Percentiles rank a stretch among this genome's conserved stretches.
phyloP scores from a whole-genome alignment of 768 basidiomycete species.

The Clavulina sp. region DNA sequence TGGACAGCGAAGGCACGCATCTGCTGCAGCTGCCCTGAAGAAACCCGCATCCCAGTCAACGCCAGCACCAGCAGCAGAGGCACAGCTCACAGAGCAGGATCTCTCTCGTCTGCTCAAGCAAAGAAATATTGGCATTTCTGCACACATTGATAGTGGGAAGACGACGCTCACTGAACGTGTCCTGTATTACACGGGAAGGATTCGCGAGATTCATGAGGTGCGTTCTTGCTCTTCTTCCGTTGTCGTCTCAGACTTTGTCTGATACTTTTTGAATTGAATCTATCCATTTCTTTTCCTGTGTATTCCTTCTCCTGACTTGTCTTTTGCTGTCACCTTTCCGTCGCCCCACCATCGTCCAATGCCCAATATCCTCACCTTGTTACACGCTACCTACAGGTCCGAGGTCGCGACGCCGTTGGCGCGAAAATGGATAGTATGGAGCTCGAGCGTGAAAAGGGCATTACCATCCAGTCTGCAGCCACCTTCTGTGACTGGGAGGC shows the following conservation, averaged over 20 bases:
- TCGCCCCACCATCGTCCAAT: no score
- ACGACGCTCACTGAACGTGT: constrained; percentile 95
- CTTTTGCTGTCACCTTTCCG: no score
- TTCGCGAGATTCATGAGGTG: constrained; percentile 93
- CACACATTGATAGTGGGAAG: constrained; percentile 94
- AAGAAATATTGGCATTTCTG: constrained; percentile 91
- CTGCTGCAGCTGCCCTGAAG: constrained; percentile 4
- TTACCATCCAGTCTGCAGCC: constrained; percentile 97
- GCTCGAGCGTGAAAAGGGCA: constrained; percentile 94
- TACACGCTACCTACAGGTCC: constrained; percentile 33
- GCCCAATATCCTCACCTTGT: not conserved
- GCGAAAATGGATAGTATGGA: constrained; percentile 99
- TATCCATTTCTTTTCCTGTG: not conserved
- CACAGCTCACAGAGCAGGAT: constrained; percentile 38
- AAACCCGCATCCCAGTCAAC: not conserved
- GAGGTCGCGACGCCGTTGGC: constrained; percentile 87
- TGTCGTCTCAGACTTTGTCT: no score
- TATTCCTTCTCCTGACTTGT: no score
- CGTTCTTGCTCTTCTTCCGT: constrained; percentile 16
- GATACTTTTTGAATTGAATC: not conserved
- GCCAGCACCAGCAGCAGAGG: not conserved
- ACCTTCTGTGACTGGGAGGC: constrained; percentile 96
- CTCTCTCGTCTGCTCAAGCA: constrained; percentile 47
- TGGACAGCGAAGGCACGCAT: constrained; percentile 1
- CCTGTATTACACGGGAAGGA: constrained; percentile 89